phyloP scores from a whole-genome alignment of 2,329 filamentous ascomycete genomes.

The Coleophoma crateriformis region DNA sequence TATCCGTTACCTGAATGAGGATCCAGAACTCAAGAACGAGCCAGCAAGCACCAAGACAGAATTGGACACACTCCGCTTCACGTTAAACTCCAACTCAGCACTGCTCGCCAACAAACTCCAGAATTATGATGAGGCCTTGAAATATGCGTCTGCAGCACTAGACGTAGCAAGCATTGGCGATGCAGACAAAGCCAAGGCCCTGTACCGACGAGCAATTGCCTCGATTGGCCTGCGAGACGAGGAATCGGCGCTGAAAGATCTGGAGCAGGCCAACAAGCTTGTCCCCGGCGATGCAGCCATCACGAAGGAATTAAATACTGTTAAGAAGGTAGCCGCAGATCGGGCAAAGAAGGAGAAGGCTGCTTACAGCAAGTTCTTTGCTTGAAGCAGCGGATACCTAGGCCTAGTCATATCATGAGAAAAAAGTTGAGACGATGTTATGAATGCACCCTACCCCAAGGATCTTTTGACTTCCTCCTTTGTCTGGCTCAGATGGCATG shows the following conservation, averaged over 20 bases:
- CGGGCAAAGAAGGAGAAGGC: conserved; percentile 85
- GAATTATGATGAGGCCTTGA: conserved; percentile 63
- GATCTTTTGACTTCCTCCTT: too few species aligned
- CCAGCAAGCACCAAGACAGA: conserved; percentile 60
- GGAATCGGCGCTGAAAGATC: conserved; percentile 69
- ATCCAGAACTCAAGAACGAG: conserved; percentile 69
- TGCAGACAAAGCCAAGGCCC: conserved; percentile 81
- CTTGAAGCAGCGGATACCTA: conserved; percentile 7
- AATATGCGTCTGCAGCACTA: conserved; percentile 68
- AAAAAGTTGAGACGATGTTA: too few species aligned
- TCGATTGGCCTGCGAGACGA: conserved; percentile 74
- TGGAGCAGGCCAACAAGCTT: conserved; percentile 70
- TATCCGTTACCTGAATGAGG: conserved; percentile 81
- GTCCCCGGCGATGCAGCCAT: conserved; percentile 72
- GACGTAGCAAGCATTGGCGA: conserved; percentile 60
- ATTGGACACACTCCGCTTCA: conserved; percentile 72
- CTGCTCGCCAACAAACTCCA: conserved; percentile 79
- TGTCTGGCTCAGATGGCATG: too few species aligned
- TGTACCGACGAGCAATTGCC: conserved; percentile 79
- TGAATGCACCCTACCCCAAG: too few species aligned
- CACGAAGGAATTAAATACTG: conserved; percentile 65
- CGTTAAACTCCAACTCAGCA: conserved; percentile 82
- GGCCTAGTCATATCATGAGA: too few species aligned
- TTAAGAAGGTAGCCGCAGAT: conserved; percentile 71
- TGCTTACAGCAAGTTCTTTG: conserved; percentile 87